A percentile compares a stretch with the other conserved stretches of the same genome.
These are phyloP conservation scores for Kurtzmaniella quercitrusa DNA, from an alignment of 1,139 yeast species.

Conservation along the genomic window DNA sequence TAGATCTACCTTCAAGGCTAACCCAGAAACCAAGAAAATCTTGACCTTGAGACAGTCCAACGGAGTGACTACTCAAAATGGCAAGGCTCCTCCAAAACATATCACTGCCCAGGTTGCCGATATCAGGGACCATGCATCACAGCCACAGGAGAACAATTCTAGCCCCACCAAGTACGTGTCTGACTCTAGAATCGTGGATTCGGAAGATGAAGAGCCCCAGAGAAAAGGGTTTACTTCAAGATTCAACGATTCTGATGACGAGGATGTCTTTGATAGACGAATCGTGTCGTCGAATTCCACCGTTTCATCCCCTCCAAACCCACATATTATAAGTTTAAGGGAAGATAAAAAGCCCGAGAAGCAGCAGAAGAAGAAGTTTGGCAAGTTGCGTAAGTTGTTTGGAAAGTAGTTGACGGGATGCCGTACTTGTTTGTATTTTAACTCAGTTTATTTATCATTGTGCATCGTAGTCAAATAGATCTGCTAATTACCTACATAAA, in stretches of 20 bases:
- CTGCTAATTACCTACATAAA: too few species aligned
- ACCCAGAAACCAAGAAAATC: conserved; percentile 18
- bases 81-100: conserved; percentile 4
- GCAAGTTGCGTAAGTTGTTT: conserved; percentile 58
- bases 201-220: conserved; percentile 36
- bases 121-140: conserved; percentile 1
- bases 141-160: conserved; percentile 3
- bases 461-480: too few species aligned
- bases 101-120: conserved; percentile 1
- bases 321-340: conserved; percentile 7
- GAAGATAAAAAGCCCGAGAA: conserved; percentile 11
- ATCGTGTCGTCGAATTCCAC: conserved; percentile 1
- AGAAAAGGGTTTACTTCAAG: conserved; percentile 12
- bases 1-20: conserved; percentile 34
- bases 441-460: not conserved
- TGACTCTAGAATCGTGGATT: conserved; percentile 52
- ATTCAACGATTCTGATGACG: conserved; percentile 22
- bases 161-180: conserved; percentile 14
- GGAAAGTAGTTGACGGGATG: conserved; percentile 29
- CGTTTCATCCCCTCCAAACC: conserved; percentile 15
- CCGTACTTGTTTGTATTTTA: not conserved
- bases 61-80: not conserved
- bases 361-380: conserved; percentile 44
- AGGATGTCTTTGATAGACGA: conserved; percentile 6
- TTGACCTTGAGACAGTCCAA: not conserved